Evolutionary conservation across 2,329 filamentous ascomycete species (phyloP).

Genomic region (Escovopsis sp.): DNA sequence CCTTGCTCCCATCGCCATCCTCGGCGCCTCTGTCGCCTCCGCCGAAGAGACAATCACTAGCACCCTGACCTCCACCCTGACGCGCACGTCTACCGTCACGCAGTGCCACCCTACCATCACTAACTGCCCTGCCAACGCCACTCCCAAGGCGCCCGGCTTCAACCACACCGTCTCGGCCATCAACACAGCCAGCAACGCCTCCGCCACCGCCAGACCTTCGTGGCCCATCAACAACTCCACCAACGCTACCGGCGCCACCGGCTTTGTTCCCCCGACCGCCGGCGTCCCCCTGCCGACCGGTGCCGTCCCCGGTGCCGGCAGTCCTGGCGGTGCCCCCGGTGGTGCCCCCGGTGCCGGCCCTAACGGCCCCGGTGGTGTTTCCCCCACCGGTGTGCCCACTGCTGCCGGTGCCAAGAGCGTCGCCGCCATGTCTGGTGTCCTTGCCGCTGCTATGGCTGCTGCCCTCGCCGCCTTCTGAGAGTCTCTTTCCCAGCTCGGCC

Average conservation of each 20-base stretch:
- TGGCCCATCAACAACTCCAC: conserved; percentile 22
- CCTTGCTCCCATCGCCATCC: conserved; percentile 26
- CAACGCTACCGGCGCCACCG: conserved; percentile 9
- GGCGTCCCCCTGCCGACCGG: conserved; percentile 10
- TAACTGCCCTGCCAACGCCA: conserved; percentile 26
- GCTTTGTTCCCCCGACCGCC: conserved; percentile 12
- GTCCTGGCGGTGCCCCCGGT: conserved; percentile 6
- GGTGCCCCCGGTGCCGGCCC: conserved; percentile 5
- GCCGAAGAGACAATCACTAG: conserved; percentile 20
- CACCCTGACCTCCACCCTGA: conserved; percentile 29
- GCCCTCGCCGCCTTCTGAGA: conserved; percentile 22
- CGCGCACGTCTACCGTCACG: conserved; percentile 31
- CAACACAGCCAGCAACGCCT: conserved; percentile 13
- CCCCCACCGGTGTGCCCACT: conserved; percentile 9
- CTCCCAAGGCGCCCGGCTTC: conserved; percentile 4
- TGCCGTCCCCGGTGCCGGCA: conserved; percentile 8
- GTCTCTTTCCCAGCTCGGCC: conserved; percentile 1
- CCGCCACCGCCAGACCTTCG: conserved; percentile 9
- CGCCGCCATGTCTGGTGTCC: conserved; percentile 23
- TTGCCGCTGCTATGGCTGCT: conserved; percentile 25
- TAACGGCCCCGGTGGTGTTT: too few species aligned
- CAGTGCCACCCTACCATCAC: conserved; percentile 28
- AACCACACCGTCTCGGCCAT: conserved; percentile 18
- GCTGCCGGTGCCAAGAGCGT: conserved; percentile 22
- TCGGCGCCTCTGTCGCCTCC: conserved; percentile 24